These are phyloP conservation scores for Colletotrichum trifolii DNA, from an alignment of 2,329 filamentous ascomycete genomes.

Conservation along the genomic window DNA sequence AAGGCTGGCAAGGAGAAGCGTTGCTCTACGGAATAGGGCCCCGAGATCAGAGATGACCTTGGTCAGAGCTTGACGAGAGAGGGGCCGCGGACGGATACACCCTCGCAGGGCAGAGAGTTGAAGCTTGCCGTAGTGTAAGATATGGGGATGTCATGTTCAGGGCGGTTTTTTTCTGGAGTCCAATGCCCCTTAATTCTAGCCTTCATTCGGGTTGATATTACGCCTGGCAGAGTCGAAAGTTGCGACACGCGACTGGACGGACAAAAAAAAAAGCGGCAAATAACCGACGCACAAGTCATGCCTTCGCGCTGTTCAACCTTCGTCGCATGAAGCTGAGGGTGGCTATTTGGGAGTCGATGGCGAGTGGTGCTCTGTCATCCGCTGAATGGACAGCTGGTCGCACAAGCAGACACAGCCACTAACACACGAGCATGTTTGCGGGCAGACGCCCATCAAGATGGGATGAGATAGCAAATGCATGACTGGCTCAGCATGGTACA, in stretches of 20 bases:
- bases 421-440: slow-evolving; percentile 21
- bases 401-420: slow-evolving; percentile 3
- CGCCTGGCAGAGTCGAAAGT: neutral
- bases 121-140: slow-evolving; percentile 10
- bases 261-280: slow-evolving; percentile 24
- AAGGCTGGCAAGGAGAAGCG: slow-evolving; percentile 14
- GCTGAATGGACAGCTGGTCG: slow-evolving; percentile 23
- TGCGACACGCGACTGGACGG: slow-evolving; percentile 8
- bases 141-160: slow-evolving; percentile 11
- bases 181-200: slow-evolving; percentile 16
- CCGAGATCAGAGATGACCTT: slow-evolving; percentile 13
- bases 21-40: slow-evolving; percentile 8
- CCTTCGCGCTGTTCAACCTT: too few relatives aligned
- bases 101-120: slow-evolving; percentile 3
- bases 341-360: slow-evolving; percentile 22
- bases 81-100: slow-evolving; percentile 14
- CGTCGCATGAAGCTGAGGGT: slow-evolving; percentile 28
- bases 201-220: slow-evolving; percentile 7
- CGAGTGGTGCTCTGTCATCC: slow-evolving; percentile 30
- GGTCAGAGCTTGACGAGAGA: slow-evolving; percentile 12
- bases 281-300: slow-evolving; percentile 18
- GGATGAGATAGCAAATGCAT: slow-evolving; percentile 25
- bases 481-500: slow-evolving; percentile 23
- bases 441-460: slow-evolving; percentile 7
- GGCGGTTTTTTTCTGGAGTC: neutral